A percentile compares a stretch with the other conserved stretches of the same genome.
Conservation (phyloP, 1,139 yeast genomes). For the Taphrina betulina region DNA sequence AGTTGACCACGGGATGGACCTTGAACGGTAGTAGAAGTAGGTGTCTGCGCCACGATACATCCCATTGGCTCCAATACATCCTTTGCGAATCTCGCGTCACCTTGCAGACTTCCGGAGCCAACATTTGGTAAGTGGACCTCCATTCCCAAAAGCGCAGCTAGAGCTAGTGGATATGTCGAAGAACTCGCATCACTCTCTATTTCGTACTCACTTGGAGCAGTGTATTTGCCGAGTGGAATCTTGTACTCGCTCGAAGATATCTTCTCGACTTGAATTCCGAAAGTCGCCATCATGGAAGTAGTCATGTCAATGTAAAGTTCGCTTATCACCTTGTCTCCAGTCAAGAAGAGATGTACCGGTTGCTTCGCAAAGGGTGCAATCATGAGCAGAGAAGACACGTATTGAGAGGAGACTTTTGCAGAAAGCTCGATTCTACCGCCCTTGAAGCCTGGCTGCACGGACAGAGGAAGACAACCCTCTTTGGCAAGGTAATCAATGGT, state of each 20-base stretch:
- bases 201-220: conserved; percentile 77
- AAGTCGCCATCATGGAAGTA: conserved; percentile 85
- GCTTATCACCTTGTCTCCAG: conserved; percentile 96
- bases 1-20: conserved; percentile 76
- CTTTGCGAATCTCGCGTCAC: conserved; percentile 94
- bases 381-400: conserved; percentile 93
- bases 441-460: conserved; percentile 60
- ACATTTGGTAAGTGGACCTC: conserved; percentile 91
- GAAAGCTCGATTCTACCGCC: conserved; percentile 94
- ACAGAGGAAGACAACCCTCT: conserved; percentile 83
- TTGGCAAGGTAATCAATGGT: conserved; percentile 66
- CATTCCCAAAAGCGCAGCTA: conserved; percentile 96
- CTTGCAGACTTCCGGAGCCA: conserved; percentile 88
- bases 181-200: conserved; percentile 98
- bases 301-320: conserved; percentile 97
- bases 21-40: conserved; percentile 81
- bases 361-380: conserved; percentile 93
- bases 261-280: conserved; percentile 74
- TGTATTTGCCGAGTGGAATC: conserved; percentile 79
- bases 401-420: conserved; percentile 95
- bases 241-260: conserved; percentile 80
- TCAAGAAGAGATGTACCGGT: conserved; percentile 82
- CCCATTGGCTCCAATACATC: conserved; percentile 96
- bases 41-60: conserved; percentile 78
- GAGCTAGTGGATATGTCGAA: conserved; percentile 95